Evolutionary conservation across 2,329 filamentous ascomycete genomes (phyloP), one percentile per base, ranked within the genome.

Genomic region (Aspergillus jensenii): DNA sequence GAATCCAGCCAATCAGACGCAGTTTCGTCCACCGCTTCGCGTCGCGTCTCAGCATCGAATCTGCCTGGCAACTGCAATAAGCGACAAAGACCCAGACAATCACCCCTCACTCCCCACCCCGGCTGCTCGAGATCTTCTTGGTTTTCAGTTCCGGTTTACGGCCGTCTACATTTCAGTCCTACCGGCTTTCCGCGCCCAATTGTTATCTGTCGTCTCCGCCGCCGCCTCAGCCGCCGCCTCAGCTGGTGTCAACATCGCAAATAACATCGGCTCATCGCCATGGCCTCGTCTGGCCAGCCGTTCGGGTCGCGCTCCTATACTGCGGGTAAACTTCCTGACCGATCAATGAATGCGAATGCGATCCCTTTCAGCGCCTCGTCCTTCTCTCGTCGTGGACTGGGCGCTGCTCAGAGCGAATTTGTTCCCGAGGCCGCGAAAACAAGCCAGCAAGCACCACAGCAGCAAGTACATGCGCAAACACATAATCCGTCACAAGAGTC

Each of bases 271-370:
- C 47, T 39, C 49, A 37, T 43, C 52, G 51, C 56, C 43, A 83
- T 83, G 82, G 81, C 83, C 69, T 80, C 79, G 62, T 74, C 77
- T 53, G 79, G 82, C 56, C 81, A 83, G 67, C 76, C 81, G 50
- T 85, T 86, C 68, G 81, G 80, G 54, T 77, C 81, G 52, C 82
- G 84, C 65, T 78, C 79, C 63, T 80, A 79, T 64, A 79, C 79
- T 59, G 79, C 84, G 58, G 76, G 76, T 61, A 82, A 82, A 71
- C 73, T 82, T n/a, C 79, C 81, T 52, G 81, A 83, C 55, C 78
- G 81, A 52, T 74, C 76, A 3, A 53, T 73, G 44, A 76, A 73
- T 56, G 67, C 65, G 54, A 77, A 73, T 71, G 74, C 77, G 63
- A 72, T 72, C 58, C 72, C 74, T 8, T 80, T 79, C 70, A 74